These are phyloP conservation scores for Boletus sp. DNA, from an alignment of 768 basidiomycete species.

Conservation along the genomic window DNA sequence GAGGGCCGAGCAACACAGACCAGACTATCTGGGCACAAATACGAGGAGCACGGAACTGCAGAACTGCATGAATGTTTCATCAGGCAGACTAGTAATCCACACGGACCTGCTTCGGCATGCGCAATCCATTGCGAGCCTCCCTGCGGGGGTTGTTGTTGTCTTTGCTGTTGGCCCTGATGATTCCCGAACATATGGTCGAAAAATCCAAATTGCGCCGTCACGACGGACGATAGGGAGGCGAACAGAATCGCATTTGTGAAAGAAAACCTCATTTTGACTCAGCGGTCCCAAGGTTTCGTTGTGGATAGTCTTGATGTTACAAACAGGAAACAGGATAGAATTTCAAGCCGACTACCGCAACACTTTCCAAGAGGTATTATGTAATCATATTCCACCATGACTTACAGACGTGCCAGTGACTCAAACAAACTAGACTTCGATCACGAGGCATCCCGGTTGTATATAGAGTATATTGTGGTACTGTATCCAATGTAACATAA, in stretches of 20 bases:
- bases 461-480: constrained; percentile 2
- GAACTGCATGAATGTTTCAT: background rate
- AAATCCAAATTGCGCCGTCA: constrained; percentile 70
- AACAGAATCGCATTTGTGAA: constrained; percentile 12
- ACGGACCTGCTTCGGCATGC: constrained; percentile 63
- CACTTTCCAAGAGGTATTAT: background rate
- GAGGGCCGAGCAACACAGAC: constrained; percentile 52
- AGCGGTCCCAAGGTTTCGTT: background rate
- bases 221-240: constrained; percentile 32
- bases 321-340: too few relatives aligned
- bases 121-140: constrained; percentile 62
- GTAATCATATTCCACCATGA: constrained; percentile 1
- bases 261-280: constrained; percentile 14
- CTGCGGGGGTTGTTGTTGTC: constrained; percentile 45
- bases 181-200: constrained; percentile 75
- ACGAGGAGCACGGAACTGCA: constrained; percentile 70
- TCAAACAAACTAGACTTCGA: too few relatives aligned
- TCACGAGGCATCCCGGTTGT: background rate
- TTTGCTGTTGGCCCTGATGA: constrained; percentile 49
- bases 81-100: background rate
- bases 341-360: background rate
- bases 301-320: background rate
- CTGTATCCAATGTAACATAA: constrained; percentile 25
- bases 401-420: too few relatives aligned
- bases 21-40: constrained; percentile 74